Conservation (phyloP, 2,329 filamentous ascomycete genomes). For the Epichloe festucae region DNA sequence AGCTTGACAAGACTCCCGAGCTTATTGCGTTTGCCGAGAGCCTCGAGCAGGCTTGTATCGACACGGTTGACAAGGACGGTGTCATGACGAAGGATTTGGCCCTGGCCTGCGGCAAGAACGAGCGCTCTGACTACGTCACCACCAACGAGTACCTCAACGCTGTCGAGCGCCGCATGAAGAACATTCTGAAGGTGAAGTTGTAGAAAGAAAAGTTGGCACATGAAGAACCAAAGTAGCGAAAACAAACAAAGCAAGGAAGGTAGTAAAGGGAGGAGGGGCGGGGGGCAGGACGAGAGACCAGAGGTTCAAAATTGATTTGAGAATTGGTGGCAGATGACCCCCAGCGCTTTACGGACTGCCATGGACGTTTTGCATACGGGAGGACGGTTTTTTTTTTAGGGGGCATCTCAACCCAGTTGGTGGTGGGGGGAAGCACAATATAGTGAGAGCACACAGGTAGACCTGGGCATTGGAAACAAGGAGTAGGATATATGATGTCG, state of each 20-base stretch:
- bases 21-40: slow-evolving; percentile 82
- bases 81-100: slow-evolving; percentile 99
- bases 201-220: slow-evolving; percentile 21
- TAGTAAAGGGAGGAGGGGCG: neutral
- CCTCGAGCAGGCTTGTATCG: slow-evolving; percentile 84
- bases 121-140: slow-evolving; percentile 74
- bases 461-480: neutral
- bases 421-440: neutral
- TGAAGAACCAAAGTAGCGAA: neutral
- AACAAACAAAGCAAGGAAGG: neutral
- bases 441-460: neutral
- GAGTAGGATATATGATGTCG: neutral
- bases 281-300: too few relatives aligned
- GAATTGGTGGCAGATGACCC: neutral
- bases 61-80: slow-evolving; percentile 84
- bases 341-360: neutral
- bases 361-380: neutral
- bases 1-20: slow-evolving; percentile 86
- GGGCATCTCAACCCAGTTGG: neutral
- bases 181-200: slow-evolving; percentile 64
- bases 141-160: slow-evolving; percentile 85
- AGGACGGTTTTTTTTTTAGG: neutral
- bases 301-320: neutral
- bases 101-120: slow-evolving; percentile 83
- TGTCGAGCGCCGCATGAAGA: slow-evolving; percentile 81